Evolutionary conservation across 1,139 yeast species (phyloP), one percentile per base, ranked within the genome.

Genomic region (Torulaspora pretoriensis): DNA sequence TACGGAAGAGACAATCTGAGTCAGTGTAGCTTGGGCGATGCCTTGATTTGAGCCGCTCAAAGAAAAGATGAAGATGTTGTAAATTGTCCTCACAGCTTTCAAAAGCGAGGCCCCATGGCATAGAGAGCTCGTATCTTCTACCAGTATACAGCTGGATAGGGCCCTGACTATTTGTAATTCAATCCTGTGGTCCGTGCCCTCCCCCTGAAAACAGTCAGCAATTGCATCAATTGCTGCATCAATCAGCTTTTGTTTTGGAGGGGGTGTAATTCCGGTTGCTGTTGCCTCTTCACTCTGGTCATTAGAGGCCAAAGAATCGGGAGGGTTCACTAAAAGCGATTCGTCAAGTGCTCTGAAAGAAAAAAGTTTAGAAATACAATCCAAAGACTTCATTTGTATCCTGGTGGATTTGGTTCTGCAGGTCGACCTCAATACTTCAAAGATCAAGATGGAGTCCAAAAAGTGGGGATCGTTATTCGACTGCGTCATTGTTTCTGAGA

Each of bases 91-190:
- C 30, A 94, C 83, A 0, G 97, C 97, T 59, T 85, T 87, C 53
- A 94, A 72, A 42, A 94, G 71, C 0, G 94, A 78, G 4, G 92
- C 87, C 5, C 97, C 97, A 60, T 94, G 98, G 40, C 92, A 88
- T 17, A 95, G 84, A 68, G 88, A 77, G 16, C 46, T 48, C 3
- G 61, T 46, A 37, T 83, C 78, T 46, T 81, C 88, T 50, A 81
- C 83, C 35, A 90, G 71, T 13, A 90, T 84, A 47, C 95, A 90
- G 51, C 92, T 89, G 68, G 92, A 83, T 45, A 94, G 73, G 0
- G 97, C 97, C 59, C 95, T 80, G 27, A 90, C 85, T 13, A 92
- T 92, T 67, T 94, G 98, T 44, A 92, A 69, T 68, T 94, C 98
- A 33, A 94, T 81, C 50, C 78, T 82, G 12, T 86, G 82, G 60